Evolutionary conservation across 2,329 filamentous ascomycete species (phyloP).

Genomic region (Coniochaeta ligniaria): DNA sequence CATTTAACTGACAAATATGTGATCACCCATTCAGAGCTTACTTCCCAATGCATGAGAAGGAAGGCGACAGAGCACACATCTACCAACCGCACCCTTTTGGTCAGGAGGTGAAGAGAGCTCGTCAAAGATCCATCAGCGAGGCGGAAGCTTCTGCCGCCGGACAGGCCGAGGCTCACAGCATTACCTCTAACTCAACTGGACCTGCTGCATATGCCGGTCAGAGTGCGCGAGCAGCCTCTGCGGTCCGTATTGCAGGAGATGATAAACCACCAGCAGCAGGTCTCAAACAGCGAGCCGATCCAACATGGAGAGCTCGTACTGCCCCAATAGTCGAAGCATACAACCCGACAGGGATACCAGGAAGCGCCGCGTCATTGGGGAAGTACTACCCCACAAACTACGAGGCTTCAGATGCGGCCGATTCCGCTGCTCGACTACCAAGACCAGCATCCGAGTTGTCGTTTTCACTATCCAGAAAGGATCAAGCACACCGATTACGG

Average conservation of each 20-base stretch:
- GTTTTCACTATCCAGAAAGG: slow-evolving; percentile 32
- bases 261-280: background rate
- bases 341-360: slow-evolving; percentile 40
- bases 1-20: background rate
- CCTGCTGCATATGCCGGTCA: background rate
- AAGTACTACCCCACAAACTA: slow-evolving; percentile 61
- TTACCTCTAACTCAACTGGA: background rate
- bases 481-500: slow-evolving; percentile 43
- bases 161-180: background rate
- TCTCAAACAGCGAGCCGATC: background rate
- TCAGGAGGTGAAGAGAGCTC: slow-evolving; percentile 30
- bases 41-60: slow-evolving; percentile 48
- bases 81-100: slow-evolving; percentile 46
- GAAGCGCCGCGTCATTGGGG: slow-evolving; percentile 43
- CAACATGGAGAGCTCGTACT: background rate
- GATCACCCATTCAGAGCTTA: slow-evolving; percentile 40
- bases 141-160: background rate
- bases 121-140: slow-evolving; percentile 18
- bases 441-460: slow-evolving; percentile 11
- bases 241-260: background rate
- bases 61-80: slow-evolving; percentile 36
- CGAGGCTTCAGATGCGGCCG: slow-evolving; percentile 15
- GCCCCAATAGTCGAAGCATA: slow-evolving; percentile 20
- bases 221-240: background rate
- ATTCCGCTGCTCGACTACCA: slow-evolving; percentile 28